Conservation (phyloP, 805 yeast genomes). For the Wickerhamomyces strasburgensis region DNA sequence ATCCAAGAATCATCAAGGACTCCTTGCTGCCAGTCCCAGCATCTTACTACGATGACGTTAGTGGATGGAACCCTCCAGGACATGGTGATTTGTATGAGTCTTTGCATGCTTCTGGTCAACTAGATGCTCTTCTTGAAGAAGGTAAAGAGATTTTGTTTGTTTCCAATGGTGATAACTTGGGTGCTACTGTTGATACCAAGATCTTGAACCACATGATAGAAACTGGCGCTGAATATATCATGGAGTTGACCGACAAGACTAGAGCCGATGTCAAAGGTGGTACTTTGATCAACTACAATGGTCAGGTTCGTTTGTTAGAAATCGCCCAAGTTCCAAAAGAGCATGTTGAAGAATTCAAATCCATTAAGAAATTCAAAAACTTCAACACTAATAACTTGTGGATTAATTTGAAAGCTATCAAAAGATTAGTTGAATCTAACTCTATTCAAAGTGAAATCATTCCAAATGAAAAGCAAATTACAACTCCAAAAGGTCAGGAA, state of each 20-base stretch:
- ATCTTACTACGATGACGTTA: conserved; percentile 62
- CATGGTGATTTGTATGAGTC: conserved; percentile 97
- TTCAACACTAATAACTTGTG: conserved; percentile 98
- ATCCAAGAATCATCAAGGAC: conserved; percentile 93
- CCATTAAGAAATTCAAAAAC: conserved; percentile 95
- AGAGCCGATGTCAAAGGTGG: conserved; percentile 99
- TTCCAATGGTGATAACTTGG: conserved; percentile 96
- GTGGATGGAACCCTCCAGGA: conserved; percentile 99
- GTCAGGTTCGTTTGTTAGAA: conserved; percentile 88
- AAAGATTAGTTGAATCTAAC: conserved; percentile 81
- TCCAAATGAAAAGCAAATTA: conserved; percentile 86
- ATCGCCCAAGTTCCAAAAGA: conserved; percentile 98
- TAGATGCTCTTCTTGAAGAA: conserved; percentile 81
- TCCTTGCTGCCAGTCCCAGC: conserved; percentile 94
- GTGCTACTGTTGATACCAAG: conserved; percentile 93
- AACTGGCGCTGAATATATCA: conserved; percentile 87
- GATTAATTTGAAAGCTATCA: conserved; percentile 93
- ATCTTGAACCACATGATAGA: conserved; percentile 91
- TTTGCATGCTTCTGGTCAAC: conserved; percentile 82
- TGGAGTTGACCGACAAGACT: conserved; percentile 98
- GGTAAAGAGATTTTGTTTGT: conserved; percentile 95
- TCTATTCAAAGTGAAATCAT: conserved; percentile 88
- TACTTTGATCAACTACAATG: conserved; percentile 93
- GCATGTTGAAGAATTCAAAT: conserved; percentile 96
- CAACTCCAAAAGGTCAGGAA: conserved; percentile 63